These are phyloP conservation scores for Tetradesmus lagerheimii DNA, from an alignment of 139 green algal genomes.

Conservation along the genomic window DNA sequence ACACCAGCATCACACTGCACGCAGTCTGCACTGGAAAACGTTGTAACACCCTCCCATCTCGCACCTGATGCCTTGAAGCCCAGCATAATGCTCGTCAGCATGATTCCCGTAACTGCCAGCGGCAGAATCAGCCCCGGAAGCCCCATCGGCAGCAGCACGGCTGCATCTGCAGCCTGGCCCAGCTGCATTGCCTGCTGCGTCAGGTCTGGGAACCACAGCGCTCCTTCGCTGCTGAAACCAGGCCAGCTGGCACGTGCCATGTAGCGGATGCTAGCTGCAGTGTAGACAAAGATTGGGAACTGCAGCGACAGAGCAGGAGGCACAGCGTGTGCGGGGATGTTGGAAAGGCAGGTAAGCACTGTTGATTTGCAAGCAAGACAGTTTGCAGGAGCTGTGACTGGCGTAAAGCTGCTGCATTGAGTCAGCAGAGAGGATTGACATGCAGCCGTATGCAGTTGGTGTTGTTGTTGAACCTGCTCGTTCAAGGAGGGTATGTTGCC, in stretches of 20 bases:
- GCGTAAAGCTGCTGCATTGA: too few relatives aligned
- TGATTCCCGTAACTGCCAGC: constrained; percentile 60
- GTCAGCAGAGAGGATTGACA: too few relatives aligned
- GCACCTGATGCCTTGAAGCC: constrained; percentile 56
- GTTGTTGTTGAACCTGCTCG: neutral
- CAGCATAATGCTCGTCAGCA: constrained; percentile 74
- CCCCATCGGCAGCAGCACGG: constrained; percentile 56
- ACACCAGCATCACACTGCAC: neutral
- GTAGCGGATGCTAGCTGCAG: constrained; percentile 65
- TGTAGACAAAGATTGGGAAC: constrained; percentile 73
- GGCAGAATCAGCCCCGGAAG: constrained; percentile 68
- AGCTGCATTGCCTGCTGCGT: constrained; percentile 61
- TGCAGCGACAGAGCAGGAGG: constrained; percentile 51
- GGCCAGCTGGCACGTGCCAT: constrained; percentile 74
- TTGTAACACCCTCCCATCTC: too few relatives aligned
- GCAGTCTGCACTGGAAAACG: neutral
- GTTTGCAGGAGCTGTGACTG: too few relatives aligned
- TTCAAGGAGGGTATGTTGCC: too few relatives aligned
- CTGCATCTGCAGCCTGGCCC: neutral
- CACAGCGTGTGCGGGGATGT: neutral
- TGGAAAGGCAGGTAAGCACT: too few relatives aligned
- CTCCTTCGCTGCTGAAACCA: constrained; percentile 70
- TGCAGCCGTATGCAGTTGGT: too few relatives aligned
- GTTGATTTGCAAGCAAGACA: too few relatives aligned
- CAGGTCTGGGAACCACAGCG: constrained; percentile 86